These are phyloP conservation scores for Coemansia biformis DNA, from an alignment of 192 early-diverging fungal genomes.

Conservation along the genomic window DNA sequence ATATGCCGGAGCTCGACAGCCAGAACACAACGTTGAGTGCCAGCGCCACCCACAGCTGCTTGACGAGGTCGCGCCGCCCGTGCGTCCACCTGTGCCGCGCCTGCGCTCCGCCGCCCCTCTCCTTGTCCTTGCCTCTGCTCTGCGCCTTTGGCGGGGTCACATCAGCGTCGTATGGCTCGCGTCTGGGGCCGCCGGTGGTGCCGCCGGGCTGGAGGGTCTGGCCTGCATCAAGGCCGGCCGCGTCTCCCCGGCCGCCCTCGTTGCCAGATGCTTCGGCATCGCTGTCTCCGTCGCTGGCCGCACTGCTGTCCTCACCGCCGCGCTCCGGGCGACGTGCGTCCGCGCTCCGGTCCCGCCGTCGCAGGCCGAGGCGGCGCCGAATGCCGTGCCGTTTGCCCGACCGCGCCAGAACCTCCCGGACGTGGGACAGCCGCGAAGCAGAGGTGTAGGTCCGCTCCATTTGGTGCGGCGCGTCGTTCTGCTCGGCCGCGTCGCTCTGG, in stretches of 20 bases:
- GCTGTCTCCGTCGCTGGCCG: not conserved
- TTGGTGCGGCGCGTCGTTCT: slow-evolving; percentile 12
- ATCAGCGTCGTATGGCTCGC: no score
- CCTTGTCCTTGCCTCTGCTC: slow-evolving; percentile 7
- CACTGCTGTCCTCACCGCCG: no score
- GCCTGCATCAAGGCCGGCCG: slow-evolving; percentile 5
- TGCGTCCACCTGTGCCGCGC: not conserved
- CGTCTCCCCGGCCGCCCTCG: not conserved
- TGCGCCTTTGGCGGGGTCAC: slow-evolving; percentile 9
- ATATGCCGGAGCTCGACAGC: slow-evolving; percentile 32
- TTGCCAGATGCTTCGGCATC: slow-evolving; percentile 1
- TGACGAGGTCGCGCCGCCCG: slow-evolving; percentile 13
- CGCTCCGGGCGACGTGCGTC: no score
- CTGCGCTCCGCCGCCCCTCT: no score
- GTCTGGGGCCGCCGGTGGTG: not conserved
- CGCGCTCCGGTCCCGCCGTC: not conserved
- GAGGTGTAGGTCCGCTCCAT: slow-evolving; percentile 32
- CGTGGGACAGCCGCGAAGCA: slow-evolving; percentile 32
- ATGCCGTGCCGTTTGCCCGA: slow-evolving; percentile 12
- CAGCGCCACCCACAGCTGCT: slow-evolving; percentile 39
- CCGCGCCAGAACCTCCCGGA: slow-evolving; percentile 10
- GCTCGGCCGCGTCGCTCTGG: no score
- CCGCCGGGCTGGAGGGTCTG: slow-evolving; percentile 4
- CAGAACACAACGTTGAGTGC: slow-evolving; percentile 39
- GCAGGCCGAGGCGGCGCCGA: slow-evolving; percentile 8